Evolutionary conservation across 75 land plant species (phyloP).

Genomic region (Chamaecyparis obtusa): DNA sequence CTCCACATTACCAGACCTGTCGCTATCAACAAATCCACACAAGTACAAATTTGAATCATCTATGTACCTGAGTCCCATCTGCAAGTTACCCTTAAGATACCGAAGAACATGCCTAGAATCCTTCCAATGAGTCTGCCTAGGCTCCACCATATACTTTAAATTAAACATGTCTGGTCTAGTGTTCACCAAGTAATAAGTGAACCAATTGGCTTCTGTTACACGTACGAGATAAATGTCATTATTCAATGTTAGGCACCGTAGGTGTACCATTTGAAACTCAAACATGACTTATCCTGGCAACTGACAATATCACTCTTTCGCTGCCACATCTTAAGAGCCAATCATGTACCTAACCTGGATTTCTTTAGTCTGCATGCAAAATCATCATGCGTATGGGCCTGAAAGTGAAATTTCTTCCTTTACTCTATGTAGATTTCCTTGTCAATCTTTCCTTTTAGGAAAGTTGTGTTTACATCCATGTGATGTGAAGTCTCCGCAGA

Average conservation of each 20-base stretch:
- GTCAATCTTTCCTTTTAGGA: background rate
- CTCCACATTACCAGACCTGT: background rate
- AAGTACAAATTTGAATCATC: background rate
- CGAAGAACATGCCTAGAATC: background rate
- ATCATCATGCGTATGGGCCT: background rate
- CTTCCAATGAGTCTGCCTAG: background rate
- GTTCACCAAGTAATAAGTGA: background rate
- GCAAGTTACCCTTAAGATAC: background rate
- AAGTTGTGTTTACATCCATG: background rate
- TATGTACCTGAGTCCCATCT: background rate
- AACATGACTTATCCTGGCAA: background rate
- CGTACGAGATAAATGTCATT: background rate
- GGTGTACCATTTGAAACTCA: too few species aligned
- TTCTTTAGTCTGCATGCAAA: background rate
- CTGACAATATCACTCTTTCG: background rate
- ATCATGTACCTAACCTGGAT: slow-evolving; percentile 2
- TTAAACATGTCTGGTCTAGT: background rate
- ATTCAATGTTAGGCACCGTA: background rate
- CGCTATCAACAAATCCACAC: background rate
- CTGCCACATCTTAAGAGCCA: background rate
- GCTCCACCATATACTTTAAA: background rate
- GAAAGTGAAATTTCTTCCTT: background rate
- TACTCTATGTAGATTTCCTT: background rate
- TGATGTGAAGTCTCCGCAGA: background rate
- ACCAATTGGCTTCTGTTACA: background rate